Percentiles rank a stretch among this genome's conserved stretches.
Evolutionary conservation across 345 rosid genomes (phyloP).

Genomic region (Limnanthes douglasii): DNA sequence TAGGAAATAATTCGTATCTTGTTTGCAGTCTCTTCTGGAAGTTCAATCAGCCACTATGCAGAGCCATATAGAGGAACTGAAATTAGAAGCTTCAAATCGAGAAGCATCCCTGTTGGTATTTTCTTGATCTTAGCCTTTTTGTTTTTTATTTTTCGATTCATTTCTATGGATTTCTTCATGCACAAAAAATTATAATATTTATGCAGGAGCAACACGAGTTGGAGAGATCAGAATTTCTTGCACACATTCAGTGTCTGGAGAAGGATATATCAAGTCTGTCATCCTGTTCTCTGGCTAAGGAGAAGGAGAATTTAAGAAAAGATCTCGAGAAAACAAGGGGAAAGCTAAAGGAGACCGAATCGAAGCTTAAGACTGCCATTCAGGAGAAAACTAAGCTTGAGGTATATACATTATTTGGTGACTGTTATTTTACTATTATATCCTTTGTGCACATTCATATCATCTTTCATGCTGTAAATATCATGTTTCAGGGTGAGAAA

Average conservation of each 20-base stretch:
- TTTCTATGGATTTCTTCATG: too few species aligned
- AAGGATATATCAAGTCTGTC: slow-evolving; percentile 50
- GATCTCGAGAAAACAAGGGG: slow-evolving; percentile 69
- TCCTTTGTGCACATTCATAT: too few species aligned
- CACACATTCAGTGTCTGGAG: slow-evolving; percentile 54
- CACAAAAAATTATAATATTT: too few species aligned
- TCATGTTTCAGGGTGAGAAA: slow-evolving; percentile 54
- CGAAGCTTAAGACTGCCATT: slow-evolving; percentile 62
- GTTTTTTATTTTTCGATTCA: not conserved
- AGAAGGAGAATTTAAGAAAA: slow-evolving; percentile 65
- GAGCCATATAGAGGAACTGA: slow-evolving; percentile 33
- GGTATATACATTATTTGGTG: too few species aligned
- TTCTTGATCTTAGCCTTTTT: not conserved
- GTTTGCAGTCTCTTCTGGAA: slow-evolving; percentile 34
- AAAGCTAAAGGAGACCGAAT: slow-evolving; percentile 76
- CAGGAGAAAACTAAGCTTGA: slow-evolving; percentile 97
- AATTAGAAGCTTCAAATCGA: slow-evolving; percentile 25
- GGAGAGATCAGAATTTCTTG: slow-evolving; percentile 35
- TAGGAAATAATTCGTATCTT: not conserved
- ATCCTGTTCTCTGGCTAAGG: slow-evolving; percentile 52
- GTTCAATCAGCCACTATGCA: slow-evolving; percentile 30
- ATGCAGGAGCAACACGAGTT: slow-evolving; percentile 34
- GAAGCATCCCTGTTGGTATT: slow-evolving; percentile 35
- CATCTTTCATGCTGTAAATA: too few species aligned
- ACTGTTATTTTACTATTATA: too few species aligned